phyloP scores from a whole-genome alignment of 176 grass and related monocot species.

The Avena eriantha region DNA sequence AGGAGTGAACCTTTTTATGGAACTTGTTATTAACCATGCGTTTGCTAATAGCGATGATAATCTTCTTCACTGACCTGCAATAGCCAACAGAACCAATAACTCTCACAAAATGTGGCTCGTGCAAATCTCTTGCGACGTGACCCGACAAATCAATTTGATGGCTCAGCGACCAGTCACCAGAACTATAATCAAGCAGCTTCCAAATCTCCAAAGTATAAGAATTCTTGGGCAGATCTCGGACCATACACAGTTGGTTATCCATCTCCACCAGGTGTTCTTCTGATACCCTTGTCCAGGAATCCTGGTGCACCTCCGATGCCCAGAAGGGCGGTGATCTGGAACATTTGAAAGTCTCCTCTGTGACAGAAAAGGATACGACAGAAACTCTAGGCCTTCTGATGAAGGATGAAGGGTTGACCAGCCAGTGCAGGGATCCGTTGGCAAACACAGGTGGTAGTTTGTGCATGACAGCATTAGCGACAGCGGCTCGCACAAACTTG shows the following conservation, averaged over 20 bases:
- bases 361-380: background rate
- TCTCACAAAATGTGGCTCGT: background rate
- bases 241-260: background rate
- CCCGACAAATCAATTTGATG: background rate
- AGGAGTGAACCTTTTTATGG: background rate
- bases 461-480: background rate
- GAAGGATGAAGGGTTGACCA: background rate
- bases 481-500: background rate
- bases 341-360: background rate
- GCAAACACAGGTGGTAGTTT: background rate
- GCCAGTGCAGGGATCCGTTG: background rate
- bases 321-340: background rate
- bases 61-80: background rate
- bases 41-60: background rate
- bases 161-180: background rate
- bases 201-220: background rate
- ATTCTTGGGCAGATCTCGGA: background rate
- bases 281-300: background rate
- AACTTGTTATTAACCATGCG: background rate
- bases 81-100: background rate
- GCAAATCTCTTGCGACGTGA: background rate
- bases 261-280: slow-evolving; percentile 4
- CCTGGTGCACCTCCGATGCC: background rate
- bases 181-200: background rate
- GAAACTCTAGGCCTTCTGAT: background rate